phyloP scores from a whole-genome alignment of 495 filamentous ascomycete species.

The Trichoderma erinaceum region DNA sequence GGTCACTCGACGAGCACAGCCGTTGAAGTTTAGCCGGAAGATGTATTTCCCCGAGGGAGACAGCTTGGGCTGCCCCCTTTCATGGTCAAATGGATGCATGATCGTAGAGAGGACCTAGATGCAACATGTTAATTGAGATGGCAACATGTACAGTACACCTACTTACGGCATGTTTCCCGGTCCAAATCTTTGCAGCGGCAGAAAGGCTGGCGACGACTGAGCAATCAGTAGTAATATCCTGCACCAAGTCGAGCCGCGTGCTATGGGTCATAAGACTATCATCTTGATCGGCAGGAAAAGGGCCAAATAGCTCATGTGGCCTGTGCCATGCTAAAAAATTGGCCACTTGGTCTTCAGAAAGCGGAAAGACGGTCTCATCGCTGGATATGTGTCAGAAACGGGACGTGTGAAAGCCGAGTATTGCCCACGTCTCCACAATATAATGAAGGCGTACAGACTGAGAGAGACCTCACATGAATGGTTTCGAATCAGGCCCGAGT shows the following conservation, averaged over 20 bases:
- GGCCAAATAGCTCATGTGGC: conserved; percentile 49
- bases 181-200: conserved; percentile 52
- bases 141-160: conserved; percentile 21
- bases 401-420: conserved; percentile 19
- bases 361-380: conserved; percentile 56
- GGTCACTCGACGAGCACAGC: conserved; percentile 75
- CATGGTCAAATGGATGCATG: conserved; percentile 65
- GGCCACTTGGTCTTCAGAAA: conserved; percentile 64
- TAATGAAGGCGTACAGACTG: neutral
- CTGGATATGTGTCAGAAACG: conserved; percentile 36
- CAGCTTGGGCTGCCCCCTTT: conserved; percentile 45
- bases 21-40: conserved; percentile 90
- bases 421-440: neutral
- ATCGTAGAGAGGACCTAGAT: conserved; percentile 58
- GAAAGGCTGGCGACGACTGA: conserved; percentile 96
- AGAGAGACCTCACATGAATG: conserved; percentile 22
- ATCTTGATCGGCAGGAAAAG: conserved; percentile 16
- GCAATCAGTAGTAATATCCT: conserved; percentile 91
- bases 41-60: conserved; percentile 85
- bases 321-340: conserved; percentile 80
- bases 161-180: conserved; percentile 13
- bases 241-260: conserved; percentile 68
- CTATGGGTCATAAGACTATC: conserved; percentile 49
- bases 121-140: neutral
- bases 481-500: conserved; percentile 32